phyloP scores from a whole-genome alignment of 2,329 filamentous ascomycete genomes.

The Alternaria postmessia region DNA sequence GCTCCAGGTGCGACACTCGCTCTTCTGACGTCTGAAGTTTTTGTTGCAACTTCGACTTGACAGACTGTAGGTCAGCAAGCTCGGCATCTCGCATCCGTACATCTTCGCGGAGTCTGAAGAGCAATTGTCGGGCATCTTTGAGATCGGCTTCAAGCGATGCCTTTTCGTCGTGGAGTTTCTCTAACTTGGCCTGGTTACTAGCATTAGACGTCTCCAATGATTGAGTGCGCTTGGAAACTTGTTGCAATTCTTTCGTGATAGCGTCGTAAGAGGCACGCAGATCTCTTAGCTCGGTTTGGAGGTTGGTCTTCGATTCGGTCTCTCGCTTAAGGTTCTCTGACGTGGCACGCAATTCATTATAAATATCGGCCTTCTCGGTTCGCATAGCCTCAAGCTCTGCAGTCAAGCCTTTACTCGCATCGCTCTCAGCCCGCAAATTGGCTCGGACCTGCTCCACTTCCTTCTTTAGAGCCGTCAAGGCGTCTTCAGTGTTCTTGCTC shows the following conservation, averaged over 20 bases:
- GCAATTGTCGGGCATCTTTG: conserved; percentile 25
- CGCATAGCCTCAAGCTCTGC: conserved; percentile 34
- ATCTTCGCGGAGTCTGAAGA: conserved; percentile 30
- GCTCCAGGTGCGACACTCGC: conserved; percentile 25
- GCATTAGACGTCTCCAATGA: conserved; percentile 28
- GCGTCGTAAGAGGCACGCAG: conserved; percentile 26
- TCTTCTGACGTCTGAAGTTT: conserved; percentile 33
- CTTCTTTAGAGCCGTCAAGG: conserved; percentile 26
- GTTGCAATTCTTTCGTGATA: conserved; percentile 30
- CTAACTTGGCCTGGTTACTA: conserved; percentile 27
- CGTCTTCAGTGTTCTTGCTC: conserved; percentile 33
- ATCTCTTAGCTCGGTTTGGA: conserved; percentile 34
- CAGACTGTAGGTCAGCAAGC: conserved; percentile 34
- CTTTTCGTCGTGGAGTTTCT: conserved; percentile 31
- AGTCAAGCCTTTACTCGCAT: conserved; percentile 25
- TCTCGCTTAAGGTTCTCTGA: conserved; percentile 27
- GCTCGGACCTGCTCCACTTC: conserved; percentile 29
- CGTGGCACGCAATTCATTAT: conserved; percentile 27
- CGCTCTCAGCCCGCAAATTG: conserved; percentile 20
- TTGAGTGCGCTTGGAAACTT: conserved; percentile 30
- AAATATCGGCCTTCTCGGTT: conserved; percentile 25
- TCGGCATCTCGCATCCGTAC: conserved; percentile 31
- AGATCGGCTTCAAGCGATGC: conserved; percentile 31
- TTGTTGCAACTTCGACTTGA: conserved; percentile 27
- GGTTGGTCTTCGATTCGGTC: conserved; percentile 12